Conservation (phyloP, 2,329 filamentous ascomycete genomes). For the Metarhizium anisopliae region DNA sequence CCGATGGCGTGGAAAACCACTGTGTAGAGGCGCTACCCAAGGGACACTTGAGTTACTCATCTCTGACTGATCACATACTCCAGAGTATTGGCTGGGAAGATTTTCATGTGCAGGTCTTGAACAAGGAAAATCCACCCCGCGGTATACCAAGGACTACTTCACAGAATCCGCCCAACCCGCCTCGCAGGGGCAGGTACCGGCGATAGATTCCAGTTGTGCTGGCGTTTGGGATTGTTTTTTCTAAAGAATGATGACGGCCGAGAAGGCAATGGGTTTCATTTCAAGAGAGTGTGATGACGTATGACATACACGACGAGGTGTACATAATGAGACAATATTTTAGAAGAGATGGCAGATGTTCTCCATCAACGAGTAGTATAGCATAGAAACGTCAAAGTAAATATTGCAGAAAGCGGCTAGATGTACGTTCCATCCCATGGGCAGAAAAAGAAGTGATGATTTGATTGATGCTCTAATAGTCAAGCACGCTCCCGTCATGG, state of each 20-base stretch:
- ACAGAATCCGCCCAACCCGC: slow-evolving; percentile 4
- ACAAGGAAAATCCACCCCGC: slow-evolving; percentile 11
- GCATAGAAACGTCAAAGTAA: background rate
- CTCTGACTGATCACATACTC: slow-evolving; percentile 57
- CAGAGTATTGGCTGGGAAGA: slow-evolving; percentile 62
- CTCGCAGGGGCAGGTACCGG: background rate
- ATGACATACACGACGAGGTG: background rate
- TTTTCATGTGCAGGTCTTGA: slow-evolving; percentile 32
- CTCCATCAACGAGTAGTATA: background rate
- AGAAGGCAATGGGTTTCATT: background rate
- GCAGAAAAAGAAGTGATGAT: background rate
- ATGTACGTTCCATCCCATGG: background rate
- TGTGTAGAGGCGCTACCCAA: slow-evolving; percentile 56
- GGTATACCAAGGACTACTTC: background rate
- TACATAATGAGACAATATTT: background rate
- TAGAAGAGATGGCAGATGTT: background rate
- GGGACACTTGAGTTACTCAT: slow-evolving; percentile 63
- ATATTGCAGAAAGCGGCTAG: background rate
- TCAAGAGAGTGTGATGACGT: background rate
- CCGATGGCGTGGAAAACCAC: slow-evolving; percentile 58
- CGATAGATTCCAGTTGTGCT: background rate
- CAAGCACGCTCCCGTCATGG: background rate
- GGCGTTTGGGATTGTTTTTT: background rate
- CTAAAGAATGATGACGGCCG: background rate
- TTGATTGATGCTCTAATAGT: background rate